phyloP scores from a whole-genome alignment of 345 rosid genomes.

The Bruguiera gymnorhiza region DNA sequence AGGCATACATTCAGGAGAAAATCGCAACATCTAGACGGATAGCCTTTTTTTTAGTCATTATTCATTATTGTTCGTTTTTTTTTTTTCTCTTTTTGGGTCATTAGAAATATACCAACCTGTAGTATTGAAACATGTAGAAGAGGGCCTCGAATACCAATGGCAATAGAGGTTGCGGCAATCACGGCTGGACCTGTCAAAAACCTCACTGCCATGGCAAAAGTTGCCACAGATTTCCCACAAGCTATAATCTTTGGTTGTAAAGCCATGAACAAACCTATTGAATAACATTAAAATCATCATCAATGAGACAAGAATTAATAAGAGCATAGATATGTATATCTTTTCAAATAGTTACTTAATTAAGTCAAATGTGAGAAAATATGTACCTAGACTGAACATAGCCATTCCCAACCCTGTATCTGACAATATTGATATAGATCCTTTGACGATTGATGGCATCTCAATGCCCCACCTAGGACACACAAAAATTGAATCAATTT shows the following conservation, averaged over 20 bases:
- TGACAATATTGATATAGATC: conserved; percentile 68
- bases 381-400: conserved; percentile 76
- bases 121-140: conserved; percentile 75
- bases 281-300: not conserved
- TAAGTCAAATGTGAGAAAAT: not conserved
- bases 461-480: conserved; percentile 57
- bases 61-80: no score
- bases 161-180: conserved; percentile 79
- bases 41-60: no score
- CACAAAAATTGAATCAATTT: not conserved
- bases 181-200: conserved; percentile 84
- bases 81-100: no score
- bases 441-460: conserved; percentile 65
- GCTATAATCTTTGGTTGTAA: conserved; percentile 77
- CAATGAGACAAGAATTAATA: no score
- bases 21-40: no score
- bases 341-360: not conserved
- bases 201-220: conserved; percentile 78
- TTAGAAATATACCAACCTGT: conserved; percentile 36
- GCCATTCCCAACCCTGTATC: conserved; percentile 90
- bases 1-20: no score
- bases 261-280: conserved; percentile 76
- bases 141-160: conserved; percentile 67
- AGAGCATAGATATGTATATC: not conserved
- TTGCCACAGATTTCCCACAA: conserved; percentile 76